Base-by-base conservation (phyloP, 2,329 filamentous ascomycete genomes). In the Aspergillus sp. region DNA sequence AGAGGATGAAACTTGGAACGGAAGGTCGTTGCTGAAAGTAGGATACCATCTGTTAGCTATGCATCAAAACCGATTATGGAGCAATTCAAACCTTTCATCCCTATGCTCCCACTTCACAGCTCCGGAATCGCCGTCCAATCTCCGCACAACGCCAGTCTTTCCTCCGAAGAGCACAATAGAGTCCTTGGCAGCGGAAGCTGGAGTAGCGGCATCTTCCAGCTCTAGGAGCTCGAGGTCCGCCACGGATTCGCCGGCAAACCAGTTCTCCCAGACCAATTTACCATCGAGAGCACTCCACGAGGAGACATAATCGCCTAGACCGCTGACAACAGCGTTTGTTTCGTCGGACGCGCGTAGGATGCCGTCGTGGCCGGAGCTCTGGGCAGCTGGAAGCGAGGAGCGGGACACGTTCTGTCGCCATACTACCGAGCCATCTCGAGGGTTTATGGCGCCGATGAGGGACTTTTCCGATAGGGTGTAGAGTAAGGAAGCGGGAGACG, bases 381-480 rank as follows among this genome's bases (percentile, higher is more conserved):
- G 53, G 24, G 55, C 53, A 22, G 55, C 45, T 40, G 59, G 50
- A 20, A 51, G 50, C 32, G 54, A 54, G 45, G 78, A 77, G 30
- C 76, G 76, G n/a, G 80, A 74, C 43, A 95, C 71, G 49, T 83
- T 76, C 65, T 96, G 93, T 50, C 94, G 83, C 94, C 94, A 99
- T 2, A 96, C 82, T 14, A 96, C 68, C 2, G 83, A 80, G 16
- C 94, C 93, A 66, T 87, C 92, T 67, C 86, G 88, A 1, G 94
- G 94, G 63, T 96, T 95, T 44, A 97, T 81, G 1, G 93, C 93
- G 45, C 90, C 94, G 16, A 99, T 73, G 2, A 96, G 82, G 35
- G 86, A 84, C 45, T 91, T 81, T 52, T 96, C 89, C 58, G 90
- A 95, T 42, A 97, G 77, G 0, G 94, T 95, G 71, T 96, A 99